A percentile compares a stretch with the other conserved stretches of the same genome.
phyloP scores from a whole-genome alignment of 1,139 yeast species.

The Pichia sp. region DNA sequence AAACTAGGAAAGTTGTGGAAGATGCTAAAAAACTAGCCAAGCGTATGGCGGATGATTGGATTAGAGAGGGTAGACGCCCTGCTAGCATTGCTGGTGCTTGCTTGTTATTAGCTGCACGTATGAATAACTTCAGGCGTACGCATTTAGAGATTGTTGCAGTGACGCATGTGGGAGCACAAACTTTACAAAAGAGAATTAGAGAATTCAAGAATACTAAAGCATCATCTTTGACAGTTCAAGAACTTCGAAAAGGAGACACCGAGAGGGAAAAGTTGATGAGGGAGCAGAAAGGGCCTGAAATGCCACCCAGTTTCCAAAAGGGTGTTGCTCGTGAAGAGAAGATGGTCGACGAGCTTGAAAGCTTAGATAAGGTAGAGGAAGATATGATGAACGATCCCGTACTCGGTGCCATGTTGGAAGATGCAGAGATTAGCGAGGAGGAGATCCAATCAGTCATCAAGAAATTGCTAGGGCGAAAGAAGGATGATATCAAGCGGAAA shows the following conservation, averaged over 20 bases:
- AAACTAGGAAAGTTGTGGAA: conserved; percentile 64
- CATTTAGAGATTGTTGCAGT: conserved; percentile 93
- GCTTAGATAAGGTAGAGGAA: conserved; percentile 31
- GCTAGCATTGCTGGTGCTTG: conserved; percentile 99
- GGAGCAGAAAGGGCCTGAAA: too few relatives aligned
- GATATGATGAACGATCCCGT: conserved; percentile 31
- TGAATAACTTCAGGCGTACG: conserved; percentile 89
- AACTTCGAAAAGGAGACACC: conserved; percentile 44
- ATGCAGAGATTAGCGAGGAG: conserved; percentile 36
- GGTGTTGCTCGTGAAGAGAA: conserved; percentile 37
- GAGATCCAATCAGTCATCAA: conserved; percentile 40
- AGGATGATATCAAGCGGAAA: conserved; percentile 24
- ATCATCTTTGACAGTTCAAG: conserved; percentile 63
- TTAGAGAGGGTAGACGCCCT: conserved; percentile 93
- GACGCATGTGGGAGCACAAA: conserved; percentile 92
- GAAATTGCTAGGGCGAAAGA: conserved; percentile 35
- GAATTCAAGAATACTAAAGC: conserved; percentile 80
- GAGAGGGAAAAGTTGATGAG: conserved; percentile 43
- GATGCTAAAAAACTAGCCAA: conserved; percentile 87
- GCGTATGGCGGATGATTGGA: conserved; percentile 93
- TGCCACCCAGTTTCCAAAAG: conserved; percentile 80
- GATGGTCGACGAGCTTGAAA: conserved; percentile 28
- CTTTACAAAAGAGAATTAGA: conserved; percentile 79
- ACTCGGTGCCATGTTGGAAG: conserved; percentile 34
- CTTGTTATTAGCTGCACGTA: conserved; percentile 83